Evolutionary conservation across 1,139 yeast species (phyloP).

Genomic region (Pichia sp.): DNA sequence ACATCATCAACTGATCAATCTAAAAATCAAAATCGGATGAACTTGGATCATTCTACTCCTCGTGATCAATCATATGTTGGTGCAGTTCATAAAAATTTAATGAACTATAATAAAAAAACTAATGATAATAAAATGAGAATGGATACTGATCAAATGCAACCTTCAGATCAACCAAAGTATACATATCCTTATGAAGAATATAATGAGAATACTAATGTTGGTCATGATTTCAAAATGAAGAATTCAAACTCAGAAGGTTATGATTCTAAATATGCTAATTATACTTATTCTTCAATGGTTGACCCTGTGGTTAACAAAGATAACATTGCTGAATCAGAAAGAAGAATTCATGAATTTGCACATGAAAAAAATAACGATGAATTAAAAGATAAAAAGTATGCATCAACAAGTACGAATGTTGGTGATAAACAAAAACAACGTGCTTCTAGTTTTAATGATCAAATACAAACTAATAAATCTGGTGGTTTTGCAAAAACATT

Average conservation of each 20-base stretch:
- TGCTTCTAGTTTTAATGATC: background rate
- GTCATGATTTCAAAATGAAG: background rate
- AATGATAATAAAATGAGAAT: background rate
- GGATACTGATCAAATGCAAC: background rate
- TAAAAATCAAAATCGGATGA: background rate
- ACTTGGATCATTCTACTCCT: constrained; percentile 7
- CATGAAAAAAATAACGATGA: background rate
- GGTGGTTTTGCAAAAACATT: background rate
- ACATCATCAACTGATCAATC: background rate
- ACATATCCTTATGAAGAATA: background rate
- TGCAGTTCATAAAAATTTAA: constrained; percentile 2
- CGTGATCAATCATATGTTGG: constrained; percentile 8
- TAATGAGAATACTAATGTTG: background rate
- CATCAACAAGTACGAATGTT: background rate
- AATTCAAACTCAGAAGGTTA: background rate
- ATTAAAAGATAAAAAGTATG: background rate
- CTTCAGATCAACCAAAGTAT: background rate
- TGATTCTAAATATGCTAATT: constrained; percentile 13
- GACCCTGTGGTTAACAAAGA: constrained; percentile 19
- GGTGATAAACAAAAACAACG: background rate
- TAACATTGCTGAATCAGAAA: constrained; percentile 14
- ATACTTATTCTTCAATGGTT: constrained; percentile 21
- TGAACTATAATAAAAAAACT: background rate
- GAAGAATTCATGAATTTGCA: constrained; percentile 4
- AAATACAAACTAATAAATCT: background rate